These are phyloP conservation scores for Leucosporidium scottii DNA, from an alignment of 768 basidiomycete genomes.

Conservation along the genomic window DNA sequence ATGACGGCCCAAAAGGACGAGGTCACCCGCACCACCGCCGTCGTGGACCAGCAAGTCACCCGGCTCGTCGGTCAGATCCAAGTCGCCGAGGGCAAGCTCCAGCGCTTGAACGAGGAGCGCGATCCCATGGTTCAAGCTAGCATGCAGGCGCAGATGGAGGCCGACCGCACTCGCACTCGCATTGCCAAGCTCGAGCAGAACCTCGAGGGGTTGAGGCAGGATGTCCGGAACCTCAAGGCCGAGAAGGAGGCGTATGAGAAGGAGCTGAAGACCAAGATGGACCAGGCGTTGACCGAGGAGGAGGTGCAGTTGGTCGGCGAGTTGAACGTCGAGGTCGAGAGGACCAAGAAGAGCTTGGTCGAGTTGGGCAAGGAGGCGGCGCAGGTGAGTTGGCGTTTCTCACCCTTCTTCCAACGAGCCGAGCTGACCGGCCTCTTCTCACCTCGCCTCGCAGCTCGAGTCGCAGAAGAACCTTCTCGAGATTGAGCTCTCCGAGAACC, in stretches of 20 bases:
- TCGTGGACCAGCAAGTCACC: slow-evolving; percentile 81
- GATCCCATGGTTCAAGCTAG: slow-evolving; percentile 63
- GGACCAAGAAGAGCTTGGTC: slow-evolving; percentile 60
- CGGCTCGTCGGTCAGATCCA: slow-evolving; percentile 64
- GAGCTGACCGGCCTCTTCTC: not conserved
- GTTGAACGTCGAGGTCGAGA: slow-evolving; percentile 69
- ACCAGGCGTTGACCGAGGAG: slow-evolving; percentile 61
- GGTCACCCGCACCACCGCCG: slow-evolving; percentile 61
- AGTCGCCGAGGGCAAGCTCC: slow-evolving; percentile 61
- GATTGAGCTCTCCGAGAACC: slow-evolving; percentile 85
- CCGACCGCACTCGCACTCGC: slow-evolving; percentile 59
- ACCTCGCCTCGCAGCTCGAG: slow-evolving; percentile 51
- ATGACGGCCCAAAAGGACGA: slow-evolving; percentile 62
- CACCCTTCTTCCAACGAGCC: not conserved
- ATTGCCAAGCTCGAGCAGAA: slow-evolving; percentile 60
- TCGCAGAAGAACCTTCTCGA: slow-evolving; percentile 72
- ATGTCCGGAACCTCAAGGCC: slow-evolving; percentile 56
- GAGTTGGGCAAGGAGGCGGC: slow-evolving; percentile 62
- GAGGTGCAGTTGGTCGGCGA: slow-evolving; percentile 62
- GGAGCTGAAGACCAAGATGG: slow-evolving; percentile 69
- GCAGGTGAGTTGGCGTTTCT: slow-evolving; percentile 52
- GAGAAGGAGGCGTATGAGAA: slow-evolving; percentile 56
- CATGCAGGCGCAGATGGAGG: slow-evolving; percentile 55
- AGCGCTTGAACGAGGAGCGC: slow-evolving; percentile 60
- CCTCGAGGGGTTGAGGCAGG: slow-evolving; percentile 63